Percentiles rank a stretch among this genome's conserved stretches.
Evolutionary conservation across 257 asterid species (phyloP).

Genomic region (Solanum neorickii): DNA sequence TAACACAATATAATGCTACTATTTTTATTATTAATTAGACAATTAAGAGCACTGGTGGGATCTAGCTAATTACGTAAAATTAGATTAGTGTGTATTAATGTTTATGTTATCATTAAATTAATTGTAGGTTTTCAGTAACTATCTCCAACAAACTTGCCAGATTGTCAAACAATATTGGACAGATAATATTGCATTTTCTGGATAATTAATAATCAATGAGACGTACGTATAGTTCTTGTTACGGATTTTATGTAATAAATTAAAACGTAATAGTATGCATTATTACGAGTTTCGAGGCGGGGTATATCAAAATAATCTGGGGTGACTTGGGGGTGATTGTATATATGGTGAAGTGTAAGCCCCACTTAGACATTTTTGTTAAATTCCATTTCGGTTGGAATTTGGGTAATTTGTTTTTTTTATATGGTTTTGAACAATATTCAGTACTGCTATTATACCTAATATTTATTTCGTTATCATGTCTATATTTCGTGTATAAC

Average conservation of each 20-base stretch:
- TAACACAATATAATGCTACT: neutral
- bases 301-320: neutral
- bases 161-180: neutral
- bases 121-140: neutral
- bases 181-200: neutral
- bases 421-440: neutral
- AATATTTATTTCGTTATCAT: neutral
- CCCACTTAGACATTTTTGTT: neutral
- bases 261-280: neutral
- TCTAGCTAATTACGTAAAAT: neutral
- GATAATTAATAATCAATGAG: neutral
- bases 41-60: neutral
- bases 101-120: neutral
- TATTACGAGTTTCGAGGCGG: neutral
- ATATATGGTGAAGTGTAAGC: neutral
- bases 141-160: neutral
- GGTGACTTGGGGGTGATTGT: neutral
- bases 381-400: neutral
- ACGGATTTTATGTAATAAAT: neutral
- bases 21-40: neutral
- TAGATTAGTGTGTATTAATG: neutral
- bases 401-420: neutral
- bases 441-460: rapidly evolving
- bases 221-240: neutral
- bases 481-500: neutral